Base-by-base conservation (phyloP, 192 early-diverging fungal species). In the Rhizoclosmatium globosum region DNA sequence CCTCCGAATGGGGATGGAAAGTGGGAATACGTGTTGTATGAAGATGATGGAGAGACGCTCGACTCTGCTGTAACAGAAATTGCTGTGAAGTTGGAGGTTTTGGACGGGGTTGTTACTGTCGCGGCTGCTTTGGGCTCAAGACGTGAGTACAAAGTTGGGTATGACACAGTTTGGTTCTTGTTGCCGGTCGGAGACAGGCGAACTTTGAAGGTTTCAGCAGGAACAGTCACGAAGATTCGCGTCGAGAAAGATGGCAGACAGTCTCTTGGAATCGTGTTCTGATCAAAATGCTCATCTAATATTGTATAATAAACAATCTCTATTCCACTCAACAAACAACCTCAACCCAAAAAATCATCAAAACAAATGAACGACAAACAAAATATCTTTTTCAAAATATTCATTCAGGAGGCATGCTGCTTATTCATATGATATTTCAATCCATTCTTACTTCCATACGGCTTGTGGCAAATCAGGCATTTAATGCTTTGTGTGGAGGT, bases 11-110 rank as follows among this genome's bases (percentile, higher is more conserved):
- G 47, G n/a, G 45, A 6, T 3, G 67, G 60, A 17, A 68, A 67
- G 67, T 64, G 67, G 3, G 75, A 79, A 21, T 72, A 65, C 39
- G 21, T 39, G 2, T 9, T 86, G 61, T 73, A 83, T 45, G 89
- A 90, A 47, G 89, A 90, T 64, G 89, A 90, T 59, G 89, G 89
- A 19, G 72, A 83, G 46, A 83, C 82, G 2, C 66, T 76, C 2
- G 71, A 82, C 47, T 83, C 82, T n/a, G 70, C 81, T 13, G 46
- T 47, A 21, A 83, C 85, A 19, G 82, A 87, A 67, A 67, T 87
- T 56, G 76, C 73, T 9, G 21, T 85, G 9, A 77, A 68, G 76
- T 78, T 87, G 82, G 65, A 80, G 56, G 53, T 62, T 38, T 44
- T 15, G 38, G 82, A 43, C 1, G 69, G 42, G 13, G 59, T 47